These are phyloP conservation scores for Poteriospumella lacustris DNA, from an alignment of 108 stramenopile genomes.

Conservation along the genomic window DNA sequence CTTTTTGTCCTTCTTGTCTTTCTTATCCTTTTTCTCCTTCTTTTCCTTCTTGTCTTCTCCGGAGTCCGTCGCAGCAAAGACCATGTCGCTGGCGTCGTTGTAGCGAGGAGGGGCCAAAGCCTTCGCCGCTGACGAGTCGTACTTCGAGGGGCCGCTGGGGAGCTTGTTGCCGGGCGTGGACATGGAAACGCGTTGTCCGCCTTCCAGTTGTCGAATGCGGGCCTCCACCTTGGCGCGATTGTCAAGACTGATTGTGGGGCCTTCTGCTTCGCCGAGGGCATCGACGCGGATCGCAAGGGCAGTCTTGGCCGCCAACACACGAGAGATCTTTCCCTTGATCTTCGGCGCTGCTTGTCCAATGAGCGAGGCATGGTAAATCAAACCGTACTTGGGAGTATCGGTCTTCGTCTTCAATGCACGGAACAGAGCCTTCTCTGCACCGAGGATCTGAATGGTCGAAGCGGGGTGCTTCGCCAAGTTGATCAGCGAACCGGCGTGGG, in stretches of 20 bases:
- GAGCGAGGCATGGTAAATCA: constrained; percentile 98
- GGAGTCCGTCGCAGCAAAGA: constrained; percentile 43
- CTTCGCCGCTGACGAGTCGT: constrained; percentile 68
- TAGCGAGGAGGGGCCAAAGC: constrained; percentile 63
- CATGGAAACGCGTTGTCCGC: constrained; percentile 48
- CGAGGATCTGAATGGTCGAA: constrained; percentile 94
- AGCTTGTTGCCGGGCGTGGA: constrained; percentile 48
- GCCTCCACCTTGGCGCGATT: constrained; percentile 95
- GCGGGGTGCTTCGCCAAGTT: constrained; percentile 99
- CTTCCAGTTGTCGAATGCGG: constrained; percentile 88
- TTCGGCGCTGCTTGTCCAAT: constrained; percentile 98
- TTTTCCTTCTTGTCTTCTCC: constrained; percentile 35
- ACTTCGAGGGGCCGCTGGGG: constrained; percentile 67
- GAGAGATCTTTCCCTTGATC: constrained; percentile 98
- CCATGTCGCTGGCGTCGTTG: constrained; percentile 82
- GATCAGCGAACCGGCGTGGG: constrained; percentile 95
- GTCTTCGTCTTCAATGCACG: constrained; percentile 99
- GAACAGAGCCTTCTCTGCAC: constrained; percentile 99
- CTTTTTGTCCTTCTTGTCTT: constrained; percentile 47
- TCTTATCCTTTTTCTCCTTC: constrained; percentile 38
- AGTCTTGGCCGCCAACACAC: constrained; percentile 97
- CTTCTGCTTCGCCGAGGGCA: constrained; percentile 85
- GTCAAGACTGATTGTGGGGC: constrained; percentile 89
- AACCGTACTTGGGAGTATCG: constrained; percentile 99
- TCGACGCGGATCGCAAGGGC: constrained; percentile 95